Base-by-base conservation (phyloP, 352 stramenopile genomes). In the Phytophthora citrophthora region DNA sequence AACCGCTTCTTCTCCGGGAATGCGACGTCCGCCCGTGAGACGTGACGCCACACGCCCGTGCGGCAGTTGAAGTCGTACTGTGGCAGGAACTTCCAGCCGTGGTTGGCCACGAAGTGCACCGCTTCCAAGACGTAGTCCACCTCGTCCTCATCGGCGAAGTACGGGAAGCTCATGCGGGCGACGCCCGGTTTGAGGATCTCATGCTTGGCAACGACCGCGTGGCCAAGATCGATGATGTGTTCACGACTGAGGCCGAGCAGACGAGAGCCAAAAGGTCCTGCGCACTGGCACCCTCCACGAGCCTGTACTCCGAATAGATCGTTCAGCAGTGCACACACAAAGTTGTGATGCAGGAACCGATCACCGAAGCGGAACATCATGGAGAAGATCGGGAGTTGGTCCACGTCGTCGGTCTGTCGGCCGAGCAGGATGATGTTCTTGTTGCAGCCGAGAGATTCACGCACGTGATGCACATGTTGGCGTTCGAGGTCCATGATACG, bases 281-380 rank as follows among this genome's bases (percentile, higher is more conserved):
- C 95, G 91, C 81, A 64, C 66, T 88, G 88, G 96, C 72, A 79
- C 1, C 73, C 76, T 16, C 76, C 76, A 16, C 76, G 61, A 4
- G 68, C 76, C 39, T 83, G 97, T 20, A 99, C 90, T 4, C 97
- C 97, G 73, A 99, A 99, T 4, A 99, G 64, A 77, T 99, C 97
- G 67, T 99, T 99, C 2, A 99, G 75, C 46, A 99, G 74, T 16
- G 96, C 94, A 55, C 92, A 98, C 11, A 99, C 97, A 57, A 98
- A 99, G 68, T 99, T 99, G 79, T 98, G 99, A 72, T 99, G 97
- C 36, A 99, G 70, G 71, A 98, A 99, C 13, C 90, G 61, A 26
- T 86, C 70, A 0, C 83, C 81, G 32, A 84, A 95, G 29, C 86
- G 83, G 29, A 99, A 83, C 10, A 99, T 70, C 58, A 99, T 98